These are phyloP conservation scores for Talaromyces thailandensis DNA, from an alignment of 495 filamentous ascomycete genomes.

Conservation along the genomic window DNA sequence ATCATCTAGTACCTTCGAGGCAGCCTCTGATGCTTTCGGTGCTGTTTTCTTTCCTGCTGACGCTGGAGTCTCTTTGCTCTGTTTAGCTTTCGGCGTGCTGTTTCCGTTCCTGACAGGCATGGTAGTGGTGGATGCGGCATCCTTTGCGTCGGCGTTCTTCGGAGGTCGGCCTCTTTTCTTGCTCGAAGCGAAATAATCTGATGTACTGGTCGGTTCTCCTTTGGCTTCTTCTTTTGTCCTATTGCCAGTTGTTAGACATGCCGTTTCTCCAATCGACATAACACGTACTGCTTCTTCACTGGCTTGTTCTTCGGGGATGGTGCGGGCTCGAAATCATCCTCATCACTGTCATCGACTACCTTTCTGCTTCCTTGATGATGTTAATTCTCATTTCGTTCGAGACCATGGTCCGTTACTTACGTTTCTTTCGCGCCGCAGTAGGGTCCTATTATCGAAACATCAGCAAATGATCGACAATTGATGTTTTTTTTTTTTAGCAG, in stretches of 20 bases:
- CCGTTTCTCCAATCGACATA: not conserved
- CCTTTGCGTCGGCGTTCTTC: conserved; percentile 18
- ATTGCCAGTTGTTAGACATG: not conserved
- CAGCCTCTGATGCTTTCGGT: conserved; percentile 29
- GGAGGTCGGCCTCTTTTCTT: conserved; percentile 37
- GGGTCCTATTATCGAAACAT: conserved; percentile 18
- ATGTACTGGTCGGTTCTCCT: conserved; percentile 45
- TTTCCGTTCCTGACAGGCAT: conserved; percentile 16
- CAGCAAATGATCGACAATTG: not conserved
- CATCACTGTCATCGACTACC: conserved; percentile 69
- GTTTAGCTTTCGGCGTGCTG: conserved; percentile 14
- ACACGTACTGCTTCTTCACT: conserved; percentile 29
- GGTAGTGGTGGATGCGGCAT: conserved; percentile 11
- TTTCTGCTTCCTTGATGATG: conserved; percentile 49
- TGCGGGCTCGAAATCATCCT: conserved; percentile 40
- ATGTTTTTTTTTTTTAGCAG: too few species aligned
- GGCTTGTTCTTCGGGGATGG: conserved; percentile 36
- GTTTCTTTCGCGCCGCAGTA: conserved; percentile 26
- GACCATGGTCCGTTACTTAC: conserved; percentile 15
- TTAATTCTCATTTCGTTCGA: conserved; percentile 7
- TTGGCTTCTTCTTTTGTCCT: conserved; percentile 37
- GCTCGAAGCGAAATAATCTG: conserved; percentile 53
- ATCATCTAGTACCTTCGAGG: conserved; percentile 36
- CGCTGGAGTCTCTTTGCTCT: conserved; percentile 16
- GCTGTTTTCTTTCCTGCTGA: conserved; percentile 22